These are phyloP conservation scores for Kodamaea jinghongensis DNA, from an alignment of 805 yeast genomes.

Conservation along the genomic window DNA sequence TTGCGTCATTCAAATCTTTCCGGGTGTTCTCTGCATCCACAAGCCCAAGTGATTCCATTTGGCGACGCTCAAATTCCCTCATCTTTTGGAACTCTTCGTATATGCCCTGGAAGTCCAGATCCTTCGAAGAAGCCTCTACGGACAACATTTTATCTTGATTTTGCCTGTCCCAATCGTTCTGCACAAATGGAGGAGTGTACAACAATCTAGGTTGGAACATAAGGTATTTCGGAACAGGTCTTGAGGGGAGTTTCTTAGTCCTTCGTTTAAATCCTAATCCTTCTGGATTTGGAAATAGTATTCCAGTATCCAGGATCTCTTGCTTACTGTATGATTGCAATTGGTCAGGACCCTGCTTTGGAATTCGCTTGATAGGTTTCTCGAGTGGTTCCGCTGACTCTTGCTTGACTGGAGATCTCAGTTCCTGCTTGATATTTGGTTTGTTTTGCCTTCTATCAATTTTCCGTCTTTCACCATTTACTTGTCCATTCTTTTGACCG, in stretches of 20 bases:
- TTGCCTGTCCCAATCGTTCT: slow-evolving; percentile 65
- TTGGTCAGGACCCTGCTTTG: slow-evolving; percentile 17
- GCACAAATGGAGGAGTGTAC: slow-evolving; percentile 30
- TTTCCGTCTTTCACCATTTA: slow-evolving; percentile 5
- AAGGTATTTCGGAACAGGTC: slow-evolving; percentile 38
- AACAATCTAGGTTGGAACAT: slow-evolving; percentile 35
- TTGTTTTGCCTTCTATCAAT: slow-evolving; percentile 5
- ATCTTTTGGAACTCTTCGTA: slow-evolving; percentile 73
- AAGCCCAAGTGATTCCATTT: slow-evolving; percentile 76
- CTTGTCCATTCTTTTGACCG: slow-evolving; percentile 2
- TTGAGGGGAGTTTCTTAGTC: slow-evolving; percentile 8
- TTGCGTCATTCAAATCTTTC: slow-evolving; percentile 84
- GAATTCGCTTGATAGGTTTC: slow-evolving; percentile 19
- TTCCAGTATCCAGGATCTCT: slow-evolving; percentile 28
- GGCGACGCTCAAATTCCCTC: slow-evolving; percentile 69
- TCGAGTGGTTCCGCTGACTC: slow-evolving; percentile 14
- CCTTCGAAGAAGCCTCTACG: slow-evolving; percentile 44
- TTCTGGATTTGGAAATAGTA: slow-evolving; percentile 28
- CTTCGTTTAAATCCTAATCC: slow-evolving; percentile 25
- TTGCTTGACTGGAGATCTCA: slow-evolving; percentile 1
- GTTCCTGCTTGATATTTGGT: slow-evolving; percentile 3
- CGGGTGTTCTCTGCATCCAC: slow-evolving; percentile 86
- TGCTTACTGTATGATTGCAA: slow-evolving; percentile 18
- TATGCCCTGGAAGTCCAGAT: slow-evolving; percentile 63
- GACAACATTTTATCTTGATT: slow-evolving; percentile 63